A percentile compares a stretch with the other conserved stretches of the same genome.
Evolutionary conservation across 352 stramenopile species (phyloP).

Genomic region (Phytophthora constricta): DNA sequence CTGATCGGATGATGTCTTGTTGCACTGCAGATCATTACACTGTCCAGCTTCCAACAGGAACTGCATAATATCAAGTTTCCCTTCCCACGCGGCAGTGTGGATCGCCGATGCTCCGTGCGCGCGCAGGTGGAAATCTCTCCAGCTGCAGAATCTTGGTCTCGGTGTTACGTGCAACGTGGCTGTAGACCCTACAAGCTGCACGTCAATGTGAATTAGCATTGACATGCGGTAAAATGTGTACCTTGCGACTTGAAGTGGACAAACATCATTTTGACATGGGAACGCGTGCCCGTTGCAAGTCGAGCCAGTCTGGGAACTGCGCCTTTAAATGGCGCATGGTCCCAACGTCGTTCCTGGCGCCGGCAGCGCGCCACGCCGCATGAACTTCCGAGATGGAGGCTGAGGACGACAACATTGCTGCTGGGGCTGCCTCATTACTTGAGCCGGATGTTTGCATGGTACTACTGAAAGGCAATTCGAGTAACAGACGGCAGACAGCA

Average conservation of each 20-base stretch:
- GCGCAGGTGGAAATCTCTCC: slow-evolving; percentile 30
- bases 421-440: slow-evolving; percentile 2
- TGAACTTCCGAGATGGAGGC: slow-evolving; percentile 22
- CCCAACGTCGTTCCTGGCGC: slow-evolving; percentile 9
- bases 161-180: too few species aligned
- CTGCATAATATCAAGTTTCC: slow-evolving; percentile 9
- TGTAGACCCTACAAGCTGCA: not conserved
- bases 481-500: too few species aligned
- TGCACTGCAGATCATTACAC: too few species aligned
- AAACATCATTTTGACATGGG: not conserved
- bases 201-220: too few species aligned
- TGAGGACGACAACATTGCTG: not conserved
- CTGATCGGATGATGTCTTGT: too few species aligned
- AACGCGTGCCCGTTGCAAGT: slow-evolving; percentile 17
- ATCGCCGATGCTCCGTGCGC: slow-evolving; percentile 29
- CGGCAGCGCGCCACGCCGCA: slow-evolving; percentile 21
- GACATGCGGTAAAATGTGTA: too few species aligned
- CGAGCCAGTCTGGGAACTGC: slow-evolving; percentile 30
- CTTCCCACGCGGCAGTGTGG: too few species aligned
- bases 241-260: slow-evolving; percentile 1
- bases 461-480: too few species aligned
- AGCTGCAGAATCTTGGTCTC: slow-evolving; percentile 28
- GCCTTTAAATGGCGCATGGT: slow-evolving; percentile 21
- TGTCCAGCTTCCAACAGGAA: slow-evolving; percentile 23
- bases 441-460: not conserved